These are phyloP conservation scores for Pyropia haitanensis DNA, from an alignment of 23 red algal species.

Conservation along the genomic window DNA sequence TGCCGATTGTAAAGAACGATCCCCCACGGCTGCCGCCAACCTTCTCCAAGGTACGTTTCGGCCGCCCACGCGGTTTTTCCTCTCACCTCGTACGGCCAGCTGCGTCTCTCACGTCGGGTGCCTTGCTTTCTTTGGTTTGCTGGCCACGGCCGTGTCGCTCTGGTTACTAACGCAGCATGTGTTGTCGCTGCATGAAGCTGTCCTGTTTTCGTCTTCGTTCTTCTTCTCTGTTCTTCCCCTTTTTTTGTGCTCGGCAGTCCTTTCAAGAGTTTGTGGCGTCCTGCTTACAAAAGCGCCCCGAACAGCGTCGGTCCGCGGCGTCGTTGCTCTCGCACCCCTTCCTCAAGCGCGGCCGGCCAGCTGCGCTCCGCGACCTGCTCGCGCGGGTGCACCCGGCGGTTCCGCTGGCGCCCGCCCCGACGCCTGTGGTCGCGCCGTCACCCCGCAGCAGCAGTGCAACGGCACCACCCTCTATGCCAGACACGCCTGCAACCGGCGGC, in stretches of 20 bases:
- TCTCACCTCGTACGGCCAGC: no score
- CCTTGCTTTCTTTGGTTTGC: not conserved
- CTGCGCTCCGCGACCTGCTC: constrained; percentile 28
- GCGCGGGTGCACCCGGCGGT: constrained; percentile 14
- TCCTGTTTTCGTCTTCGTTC: no score
- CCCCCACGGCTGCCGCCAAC: constrained; percentile 65
- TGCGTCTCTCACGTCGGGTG: not conserved
- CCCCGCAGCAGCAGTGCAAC: constrained; percentile 5
- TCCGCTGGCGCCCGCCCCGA: not conserved
- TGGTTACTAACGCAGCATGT: no score
- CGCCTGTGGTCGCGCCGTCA: constrained; percentile 11
- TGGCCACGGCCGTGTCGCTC: no score
- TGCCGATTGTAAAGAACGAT: constrained; percentile 81
- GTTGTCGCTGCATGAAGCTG: no score
- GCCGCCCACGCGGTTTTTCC: not conserved
- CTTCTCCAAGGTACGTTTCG: constrained; percentile 14
- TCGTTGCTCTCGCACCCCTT: constrained; percentile 56
- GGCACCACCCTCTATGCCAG: constrained; percentile 3
- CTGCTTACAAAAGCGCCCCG: constrained; percentile 66
- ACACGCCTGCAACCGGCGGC: not conserved
- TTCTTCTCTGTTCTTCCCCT: no score
- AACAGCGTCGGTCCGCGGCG: constrained; percentile 40
- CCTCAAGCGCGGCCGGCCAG: constrained; percentile 32
- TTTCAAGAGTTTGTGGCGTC: constrained; percentile 56
- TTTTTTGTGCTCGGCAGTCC: not conserved